Percentiles rank a stretch among this genome's conserved stretches.
These are phyloP conservation scores for Draba incana DNA, from an alignment of 345 rosid genomes.

Conservation along the genomic window DNA sequence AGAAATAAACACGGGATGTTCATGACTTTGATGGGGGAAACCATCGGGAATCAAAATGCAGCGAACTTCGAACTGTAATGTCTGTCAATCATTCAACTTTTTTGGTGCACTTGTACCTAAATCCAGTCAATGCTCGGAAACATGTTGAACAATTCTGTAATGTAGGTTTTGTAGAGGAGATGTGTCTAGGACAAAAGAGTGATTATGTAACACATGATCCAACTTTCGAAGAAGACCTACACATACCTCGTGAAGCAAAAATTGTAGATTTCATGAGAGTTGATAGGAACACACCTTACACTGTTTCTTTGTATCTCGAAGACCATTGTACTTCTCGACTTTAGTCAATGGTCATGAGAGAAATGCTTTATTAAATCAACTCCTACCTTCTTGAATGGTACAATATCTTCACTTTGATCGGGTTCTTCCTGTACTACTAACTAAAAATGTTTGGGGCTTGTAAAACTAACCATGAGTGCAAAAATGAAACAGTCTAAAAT, in stretches of 20 bases:
- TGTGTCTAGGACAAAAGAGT: constrained; percentile 5
- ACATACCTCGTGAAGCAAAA: constrained; percentile 42
- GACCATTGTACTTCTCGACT: constrained; percentile 6
- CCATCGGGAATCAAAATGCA: constrained; percentile 11
- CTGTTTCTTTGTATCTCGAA: constrained; percentile 1
- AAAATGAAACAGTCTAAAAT: too few species aligned
- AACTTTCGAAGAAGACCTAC: constrained; percentile 49
- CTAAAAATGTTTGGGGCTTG: too few species aligned
- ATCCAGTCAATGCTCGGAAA: not conserved
- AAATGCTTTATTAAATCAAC: constrained; percentile 1
- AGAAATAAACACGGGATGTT: constrained; percentile 22
- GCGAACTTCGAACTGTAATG: not conserved
- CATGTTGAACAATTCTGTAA: not conserved
- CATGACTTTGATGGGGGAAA: constrained; percentile 9
- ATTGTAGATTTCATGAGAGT: constrained; percentile 14
- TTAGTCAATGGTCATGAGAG: constrained; percentile 15
- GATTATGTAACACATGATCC: constrained; percentile 18
- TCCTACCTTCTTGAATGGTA: constrained; percentile 3
- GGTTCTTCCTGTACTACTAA: too few species aligned
- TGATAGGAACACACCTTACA: constrained; percentile 12
- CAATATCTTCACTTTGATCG: constrained; percentile 1
- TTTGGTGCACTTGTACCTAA: not conserved
- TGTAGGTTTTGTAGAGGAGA: not conserved
- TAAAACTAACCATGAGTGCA: too few species aligned
- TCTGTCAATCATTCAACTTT: not conserved